Percentiles rank a stretch among this genome's conserved stretches.
phyloP scores from a whole-genome alignment of 768 basidiomycete species.

The Amanita pseudoporphyria region DNA sequence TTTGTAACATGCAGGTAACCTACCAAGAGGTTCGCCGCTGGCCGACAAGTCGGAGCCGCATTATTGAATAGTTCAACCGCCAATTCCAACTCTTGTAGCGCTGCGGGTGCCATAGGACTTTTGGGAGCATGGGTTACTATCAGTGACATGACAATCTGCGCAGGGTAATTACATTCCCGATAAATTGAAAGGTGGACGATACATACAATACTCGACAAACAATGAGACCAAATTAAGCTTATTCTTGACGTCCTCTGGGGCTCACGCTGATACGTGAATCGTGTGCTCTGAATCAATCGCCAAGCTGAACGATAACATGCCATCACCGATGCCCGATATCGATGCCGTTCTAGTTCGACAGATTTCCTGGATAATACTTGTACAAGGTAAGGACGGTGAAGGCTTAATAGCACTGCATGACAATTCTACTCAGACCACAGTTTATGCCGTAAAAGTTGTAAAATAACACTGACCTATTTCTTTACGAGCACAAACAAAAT shows the following conservation, averaged over 20 bases:
- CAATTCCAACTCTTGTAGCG: conserved; percentile 38
- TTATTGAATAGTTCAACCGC: conserved; percentile 36
- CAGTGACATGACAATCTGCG: conserved; percentile 51
- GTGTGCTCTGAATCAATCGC: conserved; percentile 45
- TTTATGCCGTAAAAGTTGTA: background rate
- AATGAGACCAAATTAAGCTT: conserved; percentile 55
- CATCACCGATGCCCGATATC: conserved; percentile 59
- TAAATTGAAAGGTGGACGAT: background rate
- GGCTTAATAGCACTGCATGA: conserved; percentile 42
- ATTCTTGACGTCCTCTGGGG: conserved; percentile 36
- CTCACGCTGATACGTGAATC: conserved; percentile 28
- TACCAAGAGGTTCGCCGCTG: conserved; percentile 38
- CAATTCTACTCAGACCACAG: background rate
- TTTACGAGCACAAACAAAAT: conserved; percentile 34
- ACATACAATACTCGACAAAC: conserved; percentile 55
- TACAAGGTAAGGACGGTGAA: conserved; percentile 62
- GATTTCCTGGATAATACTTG: conserved; percentile 56
- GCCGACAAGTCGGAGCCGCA: conserved; percentile 31
- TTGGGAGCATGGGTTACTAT: conserved; percentile 39
- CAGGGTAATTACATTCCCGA: background rate
- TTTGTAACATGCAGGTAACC: conserved; percentile 8
- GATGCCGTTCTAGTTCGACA: conserved; percentile 46
- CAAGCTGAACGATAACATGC: conserved; percentile 67
- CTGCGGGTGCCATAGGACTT: conserved; percentile 36
- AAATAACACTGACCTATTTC: conserved; percentile 33